phyloP scores from a whole-genome alignment of 1,284 basidiomycete species.

The Cutaneotrichosporon cavernicola region DNA sequence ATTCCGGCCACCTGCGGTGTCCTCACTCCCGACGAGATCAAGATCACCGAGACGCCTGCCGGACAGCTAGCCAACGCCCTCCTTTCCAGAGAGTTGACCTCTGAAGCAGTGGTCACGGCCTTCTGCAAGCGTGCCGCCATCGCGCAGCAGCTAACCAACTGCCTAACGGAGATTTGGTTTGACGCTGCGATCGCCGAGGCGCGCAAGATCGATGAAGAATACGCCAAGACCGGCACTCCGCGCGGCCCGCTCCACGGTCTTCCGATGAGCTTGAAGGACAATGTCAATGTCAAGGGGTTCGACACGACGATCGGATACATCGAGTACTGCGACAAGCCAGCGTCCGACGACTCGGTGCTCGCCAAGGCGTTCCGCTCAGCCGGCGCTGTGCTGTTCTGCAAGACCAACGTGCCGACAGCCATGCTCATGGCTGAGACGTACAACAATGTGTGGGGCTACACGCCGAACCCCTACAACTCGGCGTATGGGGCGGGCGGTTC shows the following conservation, averaged over 20 bases:
- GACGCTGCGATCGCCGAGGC: slow-evolving; percentile 49
- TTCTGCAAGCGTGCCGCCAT: slow-evolving; percentile 75
- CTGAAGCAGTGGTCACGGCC: slow-evolving; percentile 45
- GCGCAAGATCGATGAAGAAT: slow-evolving; percentile 49
- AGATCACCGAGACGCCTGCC: slow-evolving; percentile 61
- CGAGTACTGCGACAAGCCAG: slow-evolving; percentile 13
- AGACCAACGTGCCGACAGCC: slow-evolving; percentile 30
- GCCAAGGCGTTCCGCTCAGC: slow-evolving; percentile 22
- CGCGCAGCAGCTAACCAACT: slow-evolving; percentile 67
- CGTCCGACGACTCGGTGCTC: slow-evolving; percentile 22
- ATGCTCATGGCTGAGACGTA: slow-evolving; percentile 34
- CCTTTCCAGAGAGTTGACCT: slow-evolving; percentile 22
- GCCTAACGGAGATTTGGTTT: slow-evolving; percentile 53
- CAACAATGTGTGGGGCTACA: slow-evolving; percentile 34
- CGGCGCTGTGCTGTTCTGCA: slow-evolving; percentile 33
- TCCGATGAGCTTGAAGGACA: slow-evolving; percentile 55
- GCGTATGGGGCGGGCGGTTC: slow-evolving; percentile 47
- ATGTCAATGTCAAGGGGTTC: slow-evolving; percentile 4
- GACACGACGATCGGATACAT: slow-evolving; percentile 11
- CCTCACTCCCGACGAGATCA: slow-evolving; percentile 62
- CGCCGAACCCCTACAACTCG: slow-evolving; percentile 50
- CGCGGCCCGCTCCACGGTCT: slow-evolving; percentile 55
- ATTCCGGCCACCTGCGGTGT: slow-evolving; percentile 64
- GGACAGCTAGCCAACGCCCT: slow-evolving; percentile 32
- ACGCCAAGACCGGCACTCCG: slow-evolving; percentile 44